These are phyloP conservation scores for Pseudocercospora musae DNA, from an alignment of 2,329 filamentous ascomycete species.

Conservation along the genomic window DNA sequence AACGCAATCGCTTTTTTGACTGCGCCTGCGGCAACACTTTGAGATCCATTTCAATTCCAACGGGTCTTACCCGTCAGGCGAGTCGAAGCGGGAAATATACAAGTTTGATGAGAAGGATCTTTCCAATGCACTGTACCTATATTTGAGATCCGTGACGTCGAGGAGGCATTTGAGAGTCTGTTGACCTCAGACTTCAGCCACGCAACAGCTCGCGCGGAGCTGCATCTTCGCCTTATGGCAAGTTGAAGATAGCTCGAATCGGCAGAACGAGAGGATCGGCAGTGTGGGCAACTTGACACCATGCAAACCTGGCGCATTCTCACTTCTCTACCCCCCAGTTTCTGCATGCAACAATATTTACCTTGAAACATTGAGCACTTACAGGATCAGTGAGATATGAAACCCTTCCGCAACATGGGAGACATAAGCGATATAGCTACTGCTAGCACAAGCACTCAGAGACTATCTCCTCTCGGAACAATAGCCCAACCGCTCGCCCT, in stretches of 20 bases:
- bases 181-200: not conserved
- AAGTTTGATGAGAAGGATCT: not conserved
- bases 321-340: not conserved
- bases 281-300: not conserved
- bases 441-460: not conserved
- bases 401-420: conserved; percentile 1
- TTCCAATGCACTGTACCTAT: not conserved
- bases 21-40: too few species aligned
- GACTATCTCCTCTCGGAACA: conserved; percentile 17
- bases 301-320: not conserved
- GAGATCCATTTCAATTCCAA: too few species aligned
- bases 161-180: not conserved
- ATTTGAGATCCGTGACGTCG: not conserved
- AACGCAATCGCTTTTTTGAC: not conserved
- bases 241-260: not conserved
- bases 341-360: not conserved
- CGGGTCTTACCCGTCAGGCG: too few species aligned
- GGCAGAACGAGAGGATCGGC: not conserved
- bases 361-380: too few species aligned
- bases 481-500: conserved; percentile 26
- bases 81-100: too few species aligned
- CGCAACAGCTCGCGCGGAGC: not conserved
- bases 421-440: conserved; percentile 1
- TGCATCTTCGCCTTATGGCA: not conserved
- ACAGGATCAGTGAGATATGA: not conserved